A percentile compares a stretch with the other conserved stretches of the same genome.
Evolutionary conservation across 2,329 filamentous ascomycete genomes (phyloP).

Genomic region (Xylariaceae sp.): DNA sequence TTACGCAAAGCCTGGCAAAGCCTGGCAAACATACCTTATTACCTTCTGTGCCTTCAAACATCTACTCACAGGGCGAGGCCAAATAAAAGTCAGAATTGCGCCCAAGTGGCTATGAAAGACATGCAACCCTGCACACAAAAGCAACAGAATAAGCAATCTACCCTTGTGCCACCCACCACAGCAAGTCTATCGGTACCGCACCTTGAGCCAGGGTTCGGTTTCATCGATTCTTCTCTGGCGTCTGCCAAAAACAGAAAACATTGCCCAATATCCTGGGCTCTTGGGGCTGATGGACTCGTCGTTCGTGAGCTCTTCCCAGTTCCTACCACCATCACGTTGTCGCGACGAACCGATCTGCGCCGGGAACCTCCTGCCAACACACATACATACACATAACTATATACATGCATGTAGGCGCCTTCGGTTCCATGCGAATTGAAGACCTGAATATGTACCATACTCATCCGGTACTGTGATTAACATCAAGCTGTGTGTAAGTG

Average conservation of each 20-base stretch:
- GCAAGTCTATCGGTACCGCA: constrained; percentile 2
- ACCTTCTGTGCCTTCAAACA: too few species aligned
- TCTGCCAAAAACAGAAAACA: constrained; percentile 3
- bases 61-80: too few species aligned
- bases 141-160: constrained; percentile 12
- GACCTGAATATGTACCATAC: too few species aligned
- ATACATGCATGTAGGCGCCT: too few species aligned
- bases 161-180: constrained; percentile 6
- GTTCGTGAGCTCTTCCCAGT: constrained; percentile 1
- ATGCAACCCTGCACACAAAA: constrained; percentile 11
- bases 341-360: constrained; percentile 1
- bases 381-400: not conserved
- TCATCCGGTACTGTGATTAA: too few species aligned
- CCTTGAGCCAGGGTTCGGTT: constrained; percentile 1
- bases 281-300: constrained; percentile 8
- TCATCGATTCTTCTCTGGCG: constrained; percentile 11
- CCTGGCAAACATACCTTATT: too few species aligned
- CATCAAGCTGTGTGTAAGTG: too few species aligned
- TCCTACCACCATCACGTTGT: not conserved
- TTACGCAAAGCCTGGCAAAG: too few species aligned
- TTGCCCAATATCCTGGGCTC: not conserved
- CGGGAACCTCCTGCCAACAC: not conserved
- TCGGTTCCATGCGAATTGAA: too few species aligned
- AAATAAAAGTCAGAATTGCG: too few species aligned
- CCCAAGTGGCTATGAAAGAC: constrained; percentile 13